Base-by-base conservation (phyloP, 768 basidiomycete genomes). In the Lactarius vividus region DNA sequence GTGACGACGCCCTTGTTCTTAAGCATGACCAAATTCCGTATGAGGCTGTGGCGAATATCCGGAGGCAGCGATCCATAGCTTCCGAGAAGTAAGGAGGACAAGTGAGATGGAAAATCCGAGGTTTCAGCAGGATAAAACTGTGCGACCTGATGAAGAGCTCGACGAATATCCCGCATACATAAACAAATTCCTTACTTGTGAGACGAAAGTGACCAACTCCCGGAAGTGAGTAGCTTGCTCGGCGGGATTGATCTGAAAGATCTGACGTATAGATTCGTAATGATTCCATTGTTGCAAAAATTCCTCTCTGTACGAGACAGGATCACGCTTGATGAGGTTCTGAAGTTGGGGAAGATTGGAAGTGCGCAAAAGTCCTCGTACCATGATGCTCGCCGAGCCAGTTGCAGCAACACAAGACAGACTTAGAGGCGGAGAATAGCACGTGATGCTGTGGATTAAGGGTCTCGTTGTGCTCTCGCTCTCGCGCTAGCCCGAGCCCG, bases 271-370 rank as follows among this genome's bases (percentile, higher is more conserved):
- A 69, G 88, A 91, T 71, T 91, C 85, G 78, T 96, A 98, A 76
- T 96, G 93, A 66, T 92, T 92, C 89, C 94, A 97, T 82, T 99
- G 96, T 69, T 94, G 94, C 18, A 95, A 74, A 71, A 98, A 99
- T 72, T 99, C 97, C 67, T 98, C 96, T 74, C 86, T 90, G 80
- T 99, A 98, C 0, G 85, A 88, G 10, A 79, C 76, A 3, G 96
- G 92, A 75, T 97, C 94, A 53, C 97, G 85, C 75, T 99, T 99
- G 76, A 99, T 95, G 61, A 98, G 82, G 75, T 98, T 98, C 76
- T 98, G 96, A 9, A 99, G 83, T 74, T 97, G 35, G 10, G 35
- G 35, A 11, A 37, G 35, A 11, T 37, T 37, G 35, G 35, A 37
- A 37, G 35, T 37, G 35, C 35, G 35, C 35, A 37, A 11, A 37